Evolutionary conservation across 106 monocot genomes (phyloP).

Genomic region (Hemerocallis citrina): DNA sequence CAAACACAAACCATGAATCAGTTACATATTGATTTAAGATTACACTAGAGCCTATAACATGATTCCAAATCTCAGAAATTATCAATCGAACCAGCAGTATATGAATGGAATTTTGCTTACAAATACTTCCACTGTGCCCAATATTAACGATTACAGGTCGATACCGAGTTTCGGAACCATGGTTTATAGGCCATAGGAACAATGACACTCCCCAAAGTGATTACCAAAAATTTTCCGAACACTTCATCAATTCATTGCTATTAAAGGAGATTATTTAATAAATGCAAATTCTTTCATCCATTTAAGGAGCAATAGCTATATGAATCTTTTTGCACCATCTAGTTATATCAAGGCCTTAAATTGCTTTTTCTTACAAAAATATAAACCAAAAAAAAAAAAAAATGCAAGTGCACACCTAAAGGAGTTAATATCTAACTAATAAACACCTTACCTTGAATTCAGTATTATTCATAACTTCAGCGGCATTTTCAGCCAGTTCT

Average conservation of each 20-base stretch:
- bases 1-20: too few species aligned
- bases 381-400: not conserved
- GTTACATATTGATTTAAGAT: too few species aligned
- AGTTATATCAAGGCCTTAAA: not conserved
- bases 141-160: too few species aligned
- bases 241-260: not conserved
- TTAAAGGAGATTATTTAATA: not conserved
- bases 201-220: not conserved
- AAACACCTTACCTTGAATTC: constrained; percentile 20
- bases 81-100: too few species aligned
- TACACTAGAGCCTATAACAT: too few species aligned
- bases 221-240: not conserved
- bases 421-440: not conserved
- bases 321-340: not conserved
- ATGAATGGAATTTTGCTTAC: too few species aligned
- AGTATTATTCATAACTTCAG: constrained; percentile 27
- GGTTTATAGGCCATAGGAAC: not conserved
- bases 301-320: not conserved
- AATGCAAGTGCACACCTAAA: not conserved
- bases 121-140: too few species aligned
- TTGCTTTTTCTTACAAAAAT: not conserved
- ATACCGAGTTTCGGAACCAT: too few species aligned
- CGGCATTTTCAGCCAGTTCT: constrained; percentile 27
- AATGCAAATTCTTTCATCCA: not conserved
- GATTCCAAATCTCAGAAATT: too few species aligned